phyloP scores from a whole-genome alignment of 371 early-diverging fungal species.

The Mortierella sp. region DNA sequence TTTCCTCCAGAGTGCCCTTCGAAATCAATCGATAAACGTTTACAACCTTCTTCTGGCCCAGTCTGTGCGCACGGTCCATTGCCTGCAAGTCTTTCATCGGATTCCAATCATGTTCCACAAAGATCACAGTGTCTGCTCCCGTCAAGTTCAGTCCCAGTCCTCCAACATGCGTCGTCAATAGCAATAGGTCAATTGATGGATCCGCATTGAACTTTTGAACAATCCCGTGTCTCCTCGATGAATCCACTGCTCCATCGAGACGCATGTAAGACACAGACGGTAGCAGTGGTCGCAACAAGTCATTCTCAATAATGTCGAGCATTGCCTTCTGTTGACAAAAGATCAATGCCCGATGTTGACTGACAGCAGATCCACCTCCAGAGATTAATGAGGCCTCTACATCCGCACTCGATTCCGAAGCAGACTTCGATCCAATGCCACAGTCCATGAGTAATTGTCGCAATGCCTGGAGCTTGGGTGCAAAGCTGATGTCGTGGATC shows the following conservation, averaged over 20 bases:
- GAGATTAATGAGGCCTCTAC: conserved; percentile 56
- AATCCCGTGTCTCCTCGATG: conserved; percentile 87
- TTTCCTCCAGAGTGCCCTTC: conserved; percentile 94
- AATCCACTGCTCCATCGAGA: conserved; percentile 96
- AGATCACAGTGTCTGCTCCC: conserved; percentile 99
- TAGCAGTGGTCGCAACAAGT: conserved; percentile 85
- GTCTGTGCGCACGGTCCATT: conserved; percentile 98
- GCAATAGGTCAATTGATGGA: conserved; percentile 94
- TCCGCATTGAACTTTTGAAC: conserved; percentile 96
- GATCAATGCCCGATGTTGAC: conserved; percentile 95
- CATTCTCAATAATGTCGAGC: conserved; percentile 96
- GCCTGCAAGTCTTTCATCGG: conserved; percentile 98
- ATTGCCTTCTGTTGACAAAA: conserved; percentile 98
- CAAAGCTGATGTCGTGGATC: conserved; percentile 88
- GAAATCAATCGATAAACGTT: conserved; percentile 95
- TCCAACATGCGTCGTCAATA: conserved; percentile 98
- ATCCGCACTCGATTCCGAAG: conserved; percentile 60
- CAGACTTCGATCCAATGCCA: conserved; percentile 85
- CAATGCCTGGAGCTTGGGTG: conserved; percentile 94
- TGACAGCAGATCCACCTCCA: conserved; percentile 66
- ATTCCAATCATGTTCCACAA: conserved; percentile 99
- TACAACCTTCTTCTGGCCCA: conserved; percentile 98
- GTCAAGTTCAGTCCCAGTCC: conserved; percentile 99
- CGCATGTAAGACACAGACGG: conserved; percentile 93
- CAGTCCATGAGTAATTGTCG: conserved; percentile 92